Evolutionary conservation across 2,329 filamentous ascomycete genomes (phyloP).

Genomic region (Cladosporium sphaerospermum): DNA sequence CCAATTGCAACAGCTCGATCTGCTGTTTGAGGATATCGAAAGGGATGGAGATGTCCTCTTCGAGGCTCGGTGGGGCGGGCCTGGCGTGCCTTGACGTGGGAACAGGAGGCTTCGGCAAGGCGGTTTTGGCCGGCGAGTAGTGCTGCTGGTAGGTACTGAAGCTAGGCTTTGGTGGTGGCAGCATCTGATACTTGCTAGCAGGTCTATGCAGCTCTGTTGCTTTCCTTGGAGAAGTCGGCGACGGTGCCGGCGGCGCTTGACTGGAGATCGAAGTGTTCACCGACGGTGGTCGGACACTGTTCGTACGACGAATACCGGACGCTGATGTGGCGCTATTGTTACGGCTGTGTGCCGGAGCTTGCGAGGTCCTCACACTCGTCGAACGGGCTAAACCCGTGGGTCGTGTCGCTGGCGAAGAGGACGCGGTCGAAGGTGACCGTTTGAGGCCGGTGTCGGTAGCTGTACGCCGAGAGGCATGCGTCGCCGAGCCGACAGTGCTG

Average conservation of each 20-base stretch:
- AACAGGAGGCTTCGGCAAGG: constrained; percentile 56
- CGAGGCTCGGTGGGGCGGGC: constrained; percentile 31
- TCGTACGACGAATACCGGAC: constrained; percentile 2
- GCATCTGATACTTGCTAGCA: constrained; percentile 25
- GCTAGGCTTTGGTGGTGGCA: constrained; percentile 40
- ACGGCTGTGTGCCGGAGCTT: not conserved
- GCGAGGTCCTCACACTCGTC: constrained; percentile 2
- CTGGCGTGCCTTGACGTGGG: constrained; percentile 13
- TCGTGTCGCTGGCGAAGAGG: not conserved
- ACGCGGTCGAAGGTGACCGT: constrained; percentile 7
- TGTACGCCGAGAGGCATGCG: not conserved
- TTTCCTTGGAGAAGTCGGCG: constrained; percentile 8
- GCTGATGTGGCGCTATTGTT: not conserved
- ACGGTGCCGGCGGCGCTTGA: not conserved
- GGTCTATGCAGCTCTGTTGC: not conserved
- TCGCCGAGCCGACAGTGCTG: not conserved
- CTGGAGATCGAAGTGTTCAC: constrained; percentile 1
- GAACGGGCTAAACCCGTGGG: constrained; percentile 5
- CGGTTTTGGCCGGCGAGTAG: constrained; percentile 58
- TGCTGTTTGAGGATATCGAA: constrained; percentile 37
- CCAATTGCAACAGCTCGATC: constrained; percentile 59
- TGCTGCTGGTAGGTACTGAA: constrained; percentile 62
- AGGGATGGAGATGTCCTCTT: constrained; percentile 14
- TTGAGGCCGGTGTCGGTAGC: constrained; percentile 1
- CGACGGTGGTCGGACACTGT: constrained; percentile 5